Base-by-base conservation (phyloP, 345 rosid species). In the Erysimum cheiranthoides region DNA sequence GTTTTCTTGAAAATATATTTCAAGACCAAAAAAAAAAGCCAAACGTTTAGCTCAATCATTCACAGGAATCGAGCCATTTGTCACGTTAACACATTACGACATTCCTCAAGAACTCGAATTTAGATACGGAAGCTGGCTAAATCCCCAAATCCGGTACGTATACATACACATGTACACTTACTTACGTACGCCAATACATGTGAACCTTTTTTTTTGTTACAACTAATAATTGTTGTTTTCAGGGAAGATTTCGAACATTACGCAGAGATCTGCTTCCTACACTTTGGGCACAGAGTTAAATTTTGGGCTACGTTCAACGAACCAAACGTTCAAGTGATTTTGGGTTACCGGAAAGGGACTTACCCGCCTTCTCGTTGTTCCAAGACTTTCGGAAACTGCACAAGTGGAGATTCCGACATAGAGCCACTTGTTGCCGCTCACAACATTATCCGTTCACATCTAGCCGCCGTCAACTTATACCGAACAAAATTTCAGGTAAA, bases 41-140 rank as follows among this genome's bases (percentile, higher is more conserved):
- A 58, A 61, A 52, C 51, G n/a, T n/a, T 18, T 43, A 45, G 30
- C 7, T 46, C 27, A 14, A 61, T 31, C 60, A 50, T 67, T 78
- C 45, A 12, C 87, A 93, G 98, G 95, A 47, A 89, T 93, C 47
- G 79, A 82, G 53, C 90, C 95, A 32, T 90, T 93, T 78, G 92
- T 90, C 62, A 82, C 93, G 8, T 75, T 90, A 76, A 84, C 86
- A 61, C 95, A 93, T 83, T 86, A 73, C 10, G 95, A 88, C 72
- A 56, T 84, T 45, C 98, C 98, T 76, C 89, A 89, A 79, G 95
- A 88, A 76, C 90, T 93, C 12, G 95, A 79, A 70, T 50, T 61
- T 38, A 86, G 92, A 86, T 93, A 90, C 42, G 79, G 88, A 80
- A 81, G 83, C 38, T 90, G 95, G 98, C 83, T 89, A 57, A 87